Conservation (phyloP, 1,284 basidiomycete genomes). For the Tausonia pullulans region DNA sequence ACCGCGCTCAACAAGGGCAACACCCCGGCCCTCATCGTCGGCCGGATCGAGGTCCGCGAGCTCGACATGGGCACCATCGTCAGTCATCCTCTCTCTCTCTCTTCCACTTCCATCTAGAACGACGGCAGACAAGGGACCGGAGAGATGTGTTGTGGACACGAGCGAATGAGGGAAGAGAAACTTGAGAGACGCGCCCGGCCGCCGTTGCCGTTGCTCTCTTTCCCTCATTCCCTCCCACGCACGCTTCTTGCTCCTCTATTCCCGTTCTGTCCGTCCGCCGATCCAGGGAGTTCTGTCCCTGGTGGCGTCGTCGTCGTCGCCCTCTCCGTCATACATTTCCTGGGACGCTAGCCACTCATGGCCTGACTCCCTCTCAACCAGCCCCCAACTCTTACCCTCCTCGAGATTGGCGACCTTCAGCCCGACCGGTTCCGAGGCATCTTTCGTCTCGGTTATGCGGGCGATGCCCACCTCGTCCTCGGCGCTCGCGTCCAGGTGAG, state of each 20-base stretch:
- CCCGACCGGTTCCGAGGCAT: constrained; percentile 94
- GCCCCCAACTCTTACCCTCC: constrained; percentile 94
- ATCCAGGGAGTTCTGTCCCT: not conserved
- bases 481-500: constrained; percentile 87
- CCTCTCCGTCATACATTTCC: not conserved
- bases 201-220: constrained; percentile 47
- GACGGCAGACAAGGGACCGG: not conserved
- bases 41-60: constrained; percentile 93
- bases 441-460: constrained; percentile 87
- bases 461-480: constrained; percentile 90
- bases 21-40: constrained; percentile 95
- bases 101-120: not conserved
- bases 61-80: constrained; percentile 97
- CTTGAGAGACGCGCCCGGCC: too few relatives aligned
- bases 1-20: constrained; percentile 92
- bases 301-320: not conserved
- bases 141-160: not conserved
- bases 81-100: constrained; percentile 23
- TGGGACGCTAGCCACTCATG: not conserved
- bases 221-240: not conserved
- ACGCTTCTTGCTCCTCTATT: constrained; percentile 4
- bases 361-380: constrained; percentile 30
- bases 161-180: not conserved
- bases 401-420: constrained; percentile 95
- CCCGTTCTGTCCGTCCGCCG: too few relatives aligned